A percentile compares a stretch with the other conserved stretches of the same genome.
These are phyloP conservation scores for Kregervanrija pseudodelftensis DNA, from an alignment of 805 yeast species.

Conservation along the genomic window DNA sequence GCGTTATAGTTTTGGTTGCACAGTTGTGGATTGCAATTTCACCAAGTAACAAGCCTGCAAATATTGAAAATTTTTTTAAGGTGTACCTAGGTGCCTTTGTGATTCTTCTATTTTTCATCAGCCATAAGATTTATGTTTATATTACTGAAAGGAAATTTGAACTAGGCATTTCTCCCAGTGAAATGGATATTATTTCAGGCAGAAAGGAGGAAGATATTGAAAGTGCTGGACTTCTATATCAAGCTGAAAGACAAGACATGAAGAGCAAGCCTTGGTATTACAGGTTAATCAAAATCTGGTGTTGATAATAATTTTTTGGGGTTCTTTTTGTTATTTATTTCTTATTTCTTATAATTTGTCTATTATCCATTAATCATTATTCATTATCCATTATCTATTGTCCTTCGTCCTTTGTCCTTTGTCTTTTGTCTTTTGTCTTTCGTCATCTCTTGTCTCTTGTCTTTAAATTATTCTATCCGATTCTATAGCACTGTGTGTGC, in stretches of 20 bases:
- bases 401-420: no score
- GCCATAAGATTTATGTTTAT: constrained; percentile 31
- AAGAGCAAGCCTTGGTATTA: constrained; percentile 22
- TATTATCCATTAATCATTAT: no score
- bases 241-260: constrained; percentile 41
- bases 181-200: constrained; percentile 19
- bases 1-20: constrained; percentile 32
- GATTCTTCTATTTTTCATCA: constrained; percentile 34
- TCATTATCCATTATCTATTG: no score
- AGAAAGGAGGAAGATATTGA: constrained; percentile 11
- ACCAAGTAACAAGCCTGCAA: constrained; percentile 26
- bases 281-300: constrained; percentile 39
- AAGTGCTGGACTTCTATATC: constrained; percentile 22
- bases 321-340: constrained; percentile 1
- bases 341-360: no score
- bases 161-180: constrained; percentile 12
- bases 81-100: constrained; percentile 42
- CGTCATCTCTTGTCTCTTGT: no score
- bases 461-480: no score
- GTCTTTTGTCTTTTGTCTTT: no score
- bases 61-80: constrained; percentile 34
- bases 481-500: no score
- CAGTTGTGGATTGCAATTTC: constrained; percentile 44
- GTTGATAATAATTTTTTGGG: constrained; percentile 23
- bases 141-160: constrained; percentile 5